Percentiles rank a stretch among this genome's conserved stretches.
Conservation (phyloP, 305 asterid species). For the Ilex paraguariensis region DNA sequence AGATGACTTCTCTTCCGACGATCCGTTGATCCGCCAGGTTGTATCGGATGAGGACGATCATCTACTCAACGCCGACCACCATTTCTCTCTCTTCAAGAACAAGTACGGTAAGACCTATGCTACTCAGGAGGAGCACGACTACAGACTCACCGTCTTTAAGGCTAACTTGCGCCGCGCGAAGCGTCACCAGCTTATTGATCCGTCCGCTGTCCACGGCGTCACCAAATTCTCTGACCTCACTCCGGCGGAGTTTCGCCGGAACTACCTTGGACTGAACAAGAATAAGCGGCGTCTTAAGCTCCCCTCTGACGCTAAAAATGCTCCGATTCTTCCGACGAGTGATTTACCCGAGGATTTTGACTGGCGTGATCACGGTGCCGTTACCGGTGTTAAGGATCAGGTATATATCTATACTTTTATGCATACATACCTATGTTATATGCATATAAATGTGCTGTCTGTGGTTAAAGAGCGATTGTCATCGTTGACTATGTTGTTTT, state of each 20-base stretch:
- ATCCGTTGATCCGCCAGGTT: constrained; percentile 77
- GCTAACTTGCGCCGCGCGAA: constrained; percentile 74
- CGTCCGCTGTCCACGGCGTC: constrained; percentile 80
- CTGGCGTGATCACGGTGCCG: constrained; percentile 90
- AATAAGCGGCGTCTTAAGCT: constrained; percentile 30
- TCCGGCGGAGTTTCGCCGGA: constrained; percentile 65
- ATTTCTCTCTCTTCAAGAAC: constrained; percentile 61
- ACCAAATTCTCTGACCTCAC: constrained; percentile 80
- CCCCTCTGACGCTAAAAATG: constrained; percentile 58
- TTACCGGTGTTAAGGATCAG: constrained; percentile 78
- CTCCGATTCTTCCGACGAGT: constrained; percentile 64
- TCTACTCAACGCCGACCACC: constrained; percentile 64
- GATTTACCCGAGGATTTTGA: constrained; percentile 69
- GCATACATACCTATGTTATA: too few species aligned
- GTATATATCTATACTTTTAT: constrained; percentile 15
- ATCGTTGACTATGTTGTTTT: too few species aligned
- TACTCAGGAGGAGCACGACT: constrained; percentile 69
- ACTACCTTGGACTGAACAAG: constrained; percentile 45
- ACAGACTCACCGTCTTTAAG: constrained; percentile 68
- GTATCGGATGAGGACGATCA: constrained; percentile 55
- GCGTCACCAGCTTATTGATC: constrained; percentile 74
- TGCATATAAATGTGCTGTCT: too few species aligned
- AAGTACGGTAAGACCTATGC: constrained; percentile 58
- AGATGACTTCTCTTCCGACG: constrained; percentile 27
- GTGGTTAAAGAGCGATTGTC: neutral